Evolutionary conservation across 78 protist genomes (phyloP), one percentile per base, ranked within the genome.

Genomic region (Emiliania huxleyi): DNA sequence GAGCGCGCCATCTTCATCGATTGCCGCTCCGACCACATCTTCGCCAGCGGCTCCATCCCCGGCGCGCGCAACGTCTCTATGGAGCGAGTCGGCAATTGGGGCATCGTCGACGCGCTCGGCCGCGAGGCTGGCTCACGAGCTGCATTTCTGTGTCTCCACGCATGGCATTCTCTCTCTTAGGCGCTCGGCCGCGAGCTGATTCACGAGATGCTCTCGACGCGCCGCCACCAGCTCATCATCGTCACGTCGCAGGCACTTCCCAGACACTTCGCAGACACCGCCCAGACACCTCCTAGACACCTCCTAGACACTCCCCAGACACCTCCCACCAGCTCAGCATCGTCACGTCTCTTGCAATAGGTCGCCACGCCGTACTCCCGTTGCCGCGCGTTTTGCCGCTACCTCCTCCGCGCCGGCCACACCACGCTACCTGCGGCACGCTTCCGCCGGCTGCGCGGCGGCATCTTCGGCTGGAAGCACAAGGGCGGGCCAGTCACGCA

Each of bases 381-480:
- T 5, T 77, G 85, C 46, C 85, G 85, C 21, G 85, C 85, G 19
- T 40, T 77, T 2, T 77, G 85, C 46, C 85, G 85, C 33, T 77
- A 33, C 23, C 85, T 77, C 46, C 85, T 77, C 23, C 85, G 85
- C 29, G 85, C 85, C 35, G 85, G 85, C 18, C 85, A 77, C 46
- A 6, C 15, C 48, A 40, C 85, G 1, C 85, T 77, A 15, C 85
- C 85, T 22, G 46, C n/a, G 23, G 48, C 44, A 21, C 42, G 85
- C 26, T 40, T 77, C 85, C 85, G 85, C 18, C 85, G 85, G 23
- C 85, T 77, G 35, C 85, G 46, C 15, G 85, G 85, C 46, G 85
- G 85, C 35, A 6, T 77, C 33, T 37, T 40, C 1, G 85, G 48
- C 2, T 77, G 85, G 85, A 6, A 77, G 48, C 46, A 77, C 29